Evolutionary conservation across 2,329 filamentous ascomycete species (phyloP).

Genomic region (Pyrenophora teres): DNA sequence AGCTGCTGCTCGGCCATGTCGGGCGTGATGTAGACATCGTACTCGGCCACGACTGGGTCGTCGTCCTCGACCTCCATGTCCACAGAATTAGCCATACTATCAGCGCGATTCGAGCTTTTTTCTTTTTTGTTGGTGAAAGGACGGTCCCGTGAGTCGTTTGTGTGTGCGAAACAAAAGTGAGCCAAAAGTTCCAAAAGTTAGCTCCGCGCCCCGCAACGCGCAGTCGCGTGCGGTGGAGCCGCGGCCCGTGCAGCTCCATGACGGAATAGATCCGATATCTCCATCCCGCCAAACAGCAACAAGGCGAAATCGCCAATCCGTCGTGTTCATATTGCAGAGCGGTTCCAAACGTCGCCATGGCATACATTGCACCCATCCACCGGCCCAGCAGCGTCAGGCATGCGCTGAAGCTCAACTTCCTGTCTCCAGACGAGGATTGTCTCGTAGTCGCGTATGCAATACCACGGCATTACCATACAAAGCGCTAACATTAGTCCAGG

Average conservation of each 20-base stretch:
- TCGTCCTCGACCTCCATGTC: constrained; percentile 47
- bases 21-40: constrained; percentile 86
- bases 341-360: constrained; percentile 62
- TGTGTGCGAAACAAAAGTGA: constrained; percentile 7
- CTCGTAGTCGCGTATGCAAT: constrained; percentile 80
- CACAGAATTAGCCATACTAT: constrained; percentile 15
- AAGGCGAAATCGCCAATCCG: neutral
- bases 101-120: constrained; percentile 2
- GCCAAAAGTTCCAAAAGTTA: constrained; percentile 26
- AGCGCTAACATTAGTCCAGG: constrained; percentile 44
- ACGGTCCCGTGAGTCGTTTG: constrained; percentile 36
- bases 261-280: constrained; percentile 37
- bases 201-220: constrained; percentile 30
- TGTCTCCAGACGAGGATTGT: constrained; percentile 75
- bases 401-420: constrained; percentile 79
- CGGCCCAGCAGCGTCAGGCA: constrained; percentile 88
- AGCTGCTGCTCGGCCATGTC: constrained; percentile 59
- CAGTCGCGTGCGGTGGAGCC: constrained; percentile 21
- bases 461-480: neutral
- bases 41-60: constrained; percentile 60
- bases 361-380: constrained; percentile 93
- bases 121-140: neutral
- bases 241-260: constrained; percentile 28
- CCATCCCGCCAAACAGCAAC: constrained; percentile 9
- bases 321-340: constrained; percentile 16